Percentiles rank a stretch among this genome's conserved stretches.
Conservation (phyloP, 768 basidiomycete species). For the Suillus variegatus region DNA sequence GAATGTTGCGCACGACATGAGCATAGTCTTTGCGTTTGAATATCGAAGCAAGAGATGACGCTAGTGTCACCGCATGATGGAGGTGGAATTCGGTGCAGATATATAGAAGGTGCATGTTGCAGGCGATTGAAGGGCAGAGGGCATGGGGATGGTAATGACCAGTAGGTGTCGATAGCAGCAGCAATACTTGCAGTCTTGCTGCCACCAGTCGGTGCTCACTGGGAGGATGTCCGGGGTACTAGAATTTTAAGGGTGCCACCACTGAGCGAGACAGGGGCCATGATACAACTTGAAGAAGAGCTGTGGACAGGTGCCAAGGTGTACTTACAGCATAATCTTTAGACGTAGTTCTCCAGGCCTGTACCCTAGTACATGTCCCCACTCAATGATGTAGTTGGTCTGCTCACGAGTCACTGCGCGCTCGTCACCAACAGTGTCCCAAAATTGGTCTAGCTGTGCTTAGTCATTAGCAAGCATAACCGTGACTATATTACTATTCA, state of each 20-base stretch:
- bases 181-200: too few species aligned
- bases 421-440: background rate
- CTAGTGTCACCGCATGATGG: background rate
- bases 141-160: background rate
- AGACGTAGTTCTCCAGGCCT: background rate
- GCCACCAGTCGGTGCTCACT: too few species aligned
- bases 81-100: background rate
- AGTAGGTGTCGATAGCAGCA: background rate
- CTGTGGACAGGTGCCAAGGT: background rate
- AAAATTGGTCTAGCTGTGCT: constrained; percentile 2
- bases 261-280: background rate
- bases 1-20: background rate
- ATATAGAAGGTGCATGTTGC: background rate
- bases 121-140: background rate
- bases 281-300: background rate
- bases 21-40: background rate
- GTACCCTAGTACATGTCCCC: background rate
- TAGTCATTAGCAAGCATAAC: background rate
- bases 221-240: background rate
- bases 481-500: background rate
- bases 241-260: background rate
- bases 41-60: background rate
- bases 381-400: background rate
- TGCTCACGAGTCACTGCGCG: background rate
- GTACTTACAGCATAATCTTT: background rate